phyloP scores from a whole-genome alignment of 345 rosid species.

The Dimocarpus longan region DNA sequence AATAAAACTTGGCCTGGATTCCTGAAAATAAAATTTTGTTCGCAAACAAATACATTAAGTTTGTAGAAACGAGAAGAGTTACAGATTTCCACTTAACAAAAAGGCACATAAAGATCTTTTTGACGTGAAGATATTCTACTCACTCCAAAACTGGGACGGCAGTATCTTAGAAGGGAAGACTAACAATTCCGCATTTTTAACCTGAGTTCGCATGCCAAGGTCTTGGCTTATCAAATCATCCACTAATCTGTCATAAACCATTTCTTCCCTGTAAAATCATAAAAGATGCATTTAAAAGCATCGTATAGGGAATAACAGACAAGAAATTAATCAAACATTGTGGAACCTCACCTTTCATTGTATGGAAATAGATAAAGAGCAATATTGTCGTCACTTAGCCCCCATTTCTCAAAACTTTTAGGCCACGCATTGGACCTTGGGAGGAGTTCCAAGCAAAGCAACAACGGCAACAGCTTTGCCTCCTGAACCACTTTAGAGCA shows the following conservation, averaged over 20 bases:
- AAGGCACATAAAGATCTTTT: not conserved
- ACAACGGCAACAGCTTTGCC: constrained; percentile 44
- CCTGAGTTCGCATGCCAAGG: constrained; percentile 51
- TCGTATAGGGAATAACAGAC: not conserved
- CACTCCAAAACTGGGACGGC: constrained; percentile 63
- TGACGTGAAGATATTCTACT: constrained; percentile 29
- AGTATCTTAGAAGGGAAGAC: constrained; percentile 60
- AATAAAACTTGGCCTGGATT: constrained; percentile 49
- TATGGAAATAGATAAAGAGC: constrained; percentile 72
- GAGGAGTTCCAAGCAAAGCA: constrained; percentile 52
- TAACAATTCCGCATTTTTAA: constrained; percentile 63
- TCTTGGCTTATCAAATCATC: constrained; percentile 50
- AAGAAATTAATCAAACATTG: not conserved
- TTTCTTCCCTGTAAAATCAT: constrained; percentile 42
- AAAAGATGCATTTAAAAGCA: constrained; percentile 1
- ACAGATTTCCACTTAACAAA: not conserved
- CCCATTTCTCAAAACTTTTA: constrained; percentile 44
- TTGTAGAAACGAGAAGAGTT: not conserved
- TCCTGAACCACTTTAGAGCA: constrained; percentile 47
- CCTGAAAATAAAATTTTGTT: constrained; percentile 38
- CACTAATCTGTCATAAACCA: constrained; percentile 44
- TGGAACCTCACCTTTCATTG: constrained; percentile 39
- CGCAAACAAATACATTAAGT: not conserved
- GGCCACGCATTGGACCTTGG: constrained; percentile 65
- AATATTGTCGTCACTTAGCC: constrained; percentile 52